These are phyloP conservation scores for Fistulifera pelliculosa DNA, from an alignment of 108 stramenopile genomes.

Conservation along the genomic window DNA sequence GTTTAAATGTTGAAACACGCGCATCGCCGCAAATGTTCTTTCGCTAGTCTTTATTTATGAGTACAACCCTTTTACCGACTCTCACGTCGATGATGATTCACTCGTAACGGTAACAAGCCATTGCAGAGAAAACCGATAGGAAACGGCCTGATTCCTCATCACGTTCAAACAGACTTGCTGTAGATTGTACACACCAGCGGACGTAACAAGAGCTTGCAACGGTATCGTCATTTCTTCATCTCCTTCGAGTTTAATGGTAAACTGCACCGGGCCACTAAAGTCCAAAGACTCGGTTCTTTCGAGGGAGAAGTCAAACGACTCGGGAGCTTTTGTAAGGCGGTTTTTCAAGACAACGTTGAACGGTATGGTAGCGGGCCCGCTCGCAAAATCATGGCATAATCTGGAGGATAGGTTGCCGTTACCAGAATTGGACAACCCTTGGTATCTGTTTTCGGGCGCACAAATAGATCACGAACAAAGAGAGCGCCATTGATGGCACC, in stretches of 20 bases:
- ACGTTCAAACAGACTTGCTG: slow-evolving; percentile 20
- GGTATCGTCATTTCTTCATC: slow-evolving; percentile 50
- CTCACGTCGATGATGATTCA: too few relatives aligned
- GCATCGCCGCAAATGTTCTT: too few relatives aligned
- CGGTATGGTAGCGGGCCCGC: slow-evolving; percentile 44
- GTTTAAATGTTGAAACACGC: too few relatives aligned
- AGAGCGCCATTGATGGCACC: slow-evolving; percentile 41
- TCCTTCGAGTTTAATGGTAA: slow-evolving; percentile 30
- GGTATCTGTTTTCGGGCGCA: slow-evolving; percentile 36
- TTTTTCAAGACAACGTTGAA: slow-evolving; percentile 50
- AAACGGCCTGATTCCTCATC: background rate
- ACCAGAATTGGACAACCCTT: slow-evolving; percentile 54
- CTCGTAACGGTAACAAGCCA: slow-evolving; percentile 7
- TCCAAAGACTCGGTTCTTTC: slow-evolving; percentile 39
- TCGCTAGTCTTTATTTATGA: too few relatives aligned
- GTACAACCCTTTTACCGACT: too few relatives aligned
- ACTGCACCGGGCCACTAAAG: slow-evolving; percentile 41
- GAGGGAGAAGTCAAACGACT: slow-evolving; percentile 52
- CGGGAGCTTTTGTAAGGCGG: slow-evolving; percentile 31
- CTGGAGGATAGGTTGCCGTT: slow-evolving; percentile 39
- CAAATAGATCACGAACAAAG: slow-evolving; percentile 41
- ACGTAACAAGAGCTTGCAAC: slow-evolving; percentile 43
- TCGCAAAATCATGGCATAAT: slow-evolving; percentile 51
- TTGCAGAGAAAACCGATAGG: slow-evolving; percentile 9
- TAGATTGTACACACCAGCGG: slow-evolving; percentile 59